Evolutionary conservation across 2,329 filamentous ascomycete species (phyloP).

Genomic region (Aspergillus pseudotamarii): DNA sequence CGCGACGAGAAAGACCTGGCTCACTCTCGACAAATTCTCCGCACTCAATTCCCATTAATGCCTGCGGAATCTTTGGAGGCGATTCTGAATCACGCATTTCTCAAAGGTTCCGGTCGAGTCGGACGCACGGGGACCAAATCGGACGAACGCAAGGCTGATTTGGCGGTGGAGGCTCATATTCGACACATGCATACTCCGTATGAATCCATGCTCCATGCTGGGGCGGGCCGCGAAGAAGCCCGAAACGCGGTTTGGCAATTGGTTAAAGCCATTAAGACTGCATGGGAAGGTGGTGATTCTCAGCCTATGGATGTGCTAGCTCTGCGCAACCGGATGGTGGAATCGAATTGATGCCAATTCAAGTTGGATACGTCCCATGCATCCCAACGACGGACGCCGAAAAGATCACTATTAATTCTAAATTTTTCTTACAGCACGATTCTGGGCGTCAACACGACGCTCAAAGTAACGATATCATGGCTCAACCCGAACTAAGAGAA

Average conservation of each 20-base stretch:
- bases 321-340: constrained; percentile 13
- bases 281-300: constrained; percentile 32
- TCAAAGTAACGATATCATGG: neutral
- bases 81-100: constrained; percentile 43
- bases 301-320: constrained; percentile 11
- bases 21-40: constrained; percentile 31
- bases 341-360: constrained; percentile 1
- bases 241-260: constrained; percentile 34
- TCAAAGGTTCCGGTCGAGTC: constrained; percentile 45
- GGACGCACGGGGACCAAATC: constrained; percentile 37
- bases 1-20: constrained; percentile 37
- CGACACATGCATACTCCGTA: constrained; percentile 47
- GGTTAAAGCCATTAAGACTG: constrained; percentile 31
- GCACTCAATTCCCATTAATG: constrained; percentile 42
- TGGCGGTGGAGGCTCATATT: constrained; percentile 50
- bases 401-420: neutral
- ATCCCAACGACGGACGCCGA: neutral
- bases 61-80: constrained; percentile 33
- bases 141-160: constrained; percentile 37
- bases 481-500: neutral
- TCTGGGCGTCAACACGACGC: neutral
- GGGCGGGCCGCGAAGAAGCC: constrained; percentile 30
- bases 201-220: constrained; percentile 35
- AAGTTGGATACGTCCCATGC: neutral
- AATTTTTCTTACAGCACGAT: neutral